Evolutionary conservation across 1,139 yeast species (phyloP).

Genomic region (Scheffersomyces insectosa): DNA sequence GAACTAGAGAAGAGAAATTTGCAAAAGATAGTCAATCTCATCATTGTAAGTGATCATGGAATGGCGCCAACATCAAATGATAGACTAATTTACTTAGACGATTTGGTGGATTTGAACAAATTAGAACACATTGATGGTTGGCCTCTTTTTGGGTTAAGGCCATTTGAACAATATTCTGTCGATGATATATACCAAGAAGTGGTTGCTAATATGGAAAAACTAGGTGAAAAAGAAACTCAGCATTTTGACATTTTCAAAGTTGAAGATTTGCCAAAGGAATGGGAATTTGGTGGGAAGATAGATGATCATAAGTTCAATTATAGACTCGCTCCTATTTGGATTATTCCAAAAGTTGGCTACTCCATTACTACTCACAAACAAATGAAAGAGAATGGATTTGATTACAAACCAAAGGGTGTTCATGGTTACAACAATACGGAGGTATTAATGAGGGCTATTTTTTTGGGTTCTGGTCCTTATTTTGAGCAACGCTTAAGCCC

Average conservation of each 20-base stretch:
- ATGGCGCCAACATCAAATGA: constrained; percentile 84
- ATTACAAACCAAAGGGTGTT: constrained; percentile 69
- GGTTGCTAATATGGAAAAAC: constrained; percentile 23
- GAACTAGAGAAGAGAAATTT: constrained; percentile 58
- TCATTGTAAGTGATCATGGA: constrained; percentile 88
- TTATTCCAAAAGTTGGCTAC: constrained; percentile 81
- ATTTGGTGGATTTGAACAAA: constrained; percentile 52
- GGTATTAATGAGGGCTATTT: constrained; percentile 78
- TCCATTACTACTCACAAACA: constrained; percentile 65
- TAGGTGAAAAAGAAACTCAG: constrained; percentile 18
- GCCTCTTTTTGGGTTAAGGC: constrained; percentile 83
- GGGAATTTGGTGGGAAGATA: constrained; percentile 62
- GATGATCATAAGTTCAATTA: constrained; percentile 46
- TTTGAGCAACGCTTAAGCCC: constrained; percentile 38
- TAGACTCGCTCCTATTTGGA: constrained; percentile 83
- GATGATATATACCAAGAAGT: constrained; percentile 38
- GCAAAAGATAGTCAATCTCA: constrained; percentile 64
- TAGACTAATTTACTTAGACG: constrained; percentile 68
- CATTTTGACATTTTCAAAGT: constrained; percentile 50
- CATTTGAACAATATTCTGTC: constrained; percentile 36
- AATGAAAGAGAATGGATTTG: constrained; percentile 48
- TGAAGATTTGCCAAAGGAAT: constrained; percentile 63
- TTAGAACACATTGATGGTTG: constrained; percentile 78
- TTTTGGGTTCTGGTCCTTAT: constrained; percentile 80
- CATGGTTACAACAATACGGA: constrained; percentile 84